A percentile compares a stretch with the other conserved stretches of the same genome.
phyloP scores from a whole-genome alignment of 1,139 yeast genomes.

The Candida buenavistaensis region DNA sequence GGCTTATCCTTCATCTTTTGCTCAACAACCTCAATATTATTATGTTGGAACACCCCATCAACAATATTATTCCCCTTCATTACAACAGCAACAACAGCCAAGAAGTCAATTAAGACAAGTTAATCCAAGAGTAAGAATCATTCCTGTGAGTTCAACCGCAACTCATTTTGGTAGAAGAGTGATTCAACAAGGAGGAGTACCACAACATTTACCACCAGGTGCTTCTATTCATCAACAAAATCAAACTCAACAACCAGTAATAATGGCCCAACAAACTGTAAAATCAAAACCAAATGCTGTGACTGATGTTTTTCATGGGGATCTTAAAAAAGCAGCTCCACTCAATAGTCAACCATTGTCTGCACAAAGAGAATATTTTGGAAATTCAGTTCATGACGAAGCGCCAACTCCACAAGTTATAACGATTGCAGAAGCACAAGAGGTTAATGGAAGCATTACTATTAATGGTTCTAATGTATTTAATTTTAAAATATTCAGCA shows the following conservation, averaged over 20 bases:
- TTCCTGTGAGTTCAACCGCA: slow-evolving; percentile 12
- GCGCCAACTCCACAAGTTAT: slow-evolving; percentile 4
- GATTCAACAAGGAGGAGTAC: background rate
- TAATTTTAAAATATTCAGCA: slow-evolving; percentile 38
- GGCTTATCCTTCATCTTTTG: slow-evolving; percentile 2
- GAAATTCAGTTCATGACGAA: slow-evolving; percentile 25
- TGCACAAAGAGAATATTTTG: slow-evolving; percentile 51
- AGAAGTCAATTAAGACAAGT: slow-evolving; percentile 5
- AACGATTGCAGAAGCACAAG: slow-evolving; percentile 15
- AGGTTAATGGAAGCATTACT: slow-evolving; percentile 42
- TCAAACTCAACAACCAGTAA: slow-evolving; percentile 5
- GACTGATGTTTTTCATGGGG: slow-evolving; percentile 53
- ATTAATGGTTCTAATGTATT: slow-evolving; percentile 46
- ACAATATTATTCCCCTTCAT: slow-evolving; percentile 9
- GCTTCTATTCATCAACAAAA: slow-evolving; percentile 5
- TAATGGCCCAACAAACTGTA: background rate
- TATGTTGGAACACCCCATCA: slow-evolving; percentile 7
- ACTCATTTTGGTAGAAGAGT: slow-evolving; percentile 11
- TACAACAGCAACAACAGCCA: slow-evolving; percentile 4
- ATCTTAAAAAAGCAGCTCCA: slow-evolving; percentile 50
- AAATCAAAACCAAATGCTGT: slow-evolving; percentile 18
- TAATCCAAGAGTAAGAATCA: slow-evolving; percentile 10
- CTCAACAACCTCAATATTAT: slow-evolving; percentile 9
- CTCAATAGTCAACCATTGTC: slow-evolving; percentile 55
- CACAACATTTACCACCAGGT: slow-evolving; percentile 5